phyloP scores from a whole-genome alignment of 2,329 filamentous ascomycete species.

The Diaporthe sp. region DNA sequence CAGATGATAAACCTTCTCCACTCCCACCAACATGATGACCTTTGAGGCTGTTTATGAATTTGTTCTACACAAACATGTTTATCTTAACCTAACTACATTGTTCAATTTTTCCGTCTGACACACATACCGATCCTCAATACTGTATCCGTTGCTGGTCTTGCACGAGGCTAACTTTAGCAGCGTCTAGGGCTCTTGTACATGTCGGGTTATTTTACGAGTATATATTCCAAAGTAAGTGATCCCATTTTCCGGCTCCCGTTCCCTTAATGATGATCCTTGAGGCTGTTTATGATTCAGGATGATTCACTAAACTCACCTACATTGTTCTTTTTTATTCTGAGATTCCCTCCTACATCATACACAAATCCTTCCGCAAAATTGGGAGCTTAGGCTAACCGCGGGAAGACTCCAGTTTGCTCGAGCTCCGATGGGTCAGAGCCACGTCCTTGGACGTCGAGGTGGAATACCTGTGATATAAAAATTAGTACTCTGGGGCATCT shows the following conservation, averaged over 20 bases:
- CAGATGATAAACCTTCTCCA: not conserved
- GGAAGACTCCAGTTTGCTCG: not conserved
- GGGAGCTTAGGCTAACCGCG: not conserved
- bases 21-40: slow-evolving; percentile 48
- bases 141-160: slow-evolving; percentile 41
- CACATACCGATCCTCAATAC: slow-evolving; percentile 37
- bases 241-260: not conserved
- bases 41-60: slow-evolving; percentile 56
- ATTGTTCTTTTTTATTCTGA: slow-evolving; percentile 38
- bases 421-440: not conserved
- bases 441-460: not conserved
- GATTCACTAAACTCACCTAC: slow-evolving; percentile 54
- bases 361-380: not conserved
- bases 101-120: slow-evolving; percentile 34
- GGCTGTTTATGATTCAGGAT: slow-evolving; percentile 62
- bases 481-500: not conserved
- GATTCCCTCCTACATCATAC: not conserved
- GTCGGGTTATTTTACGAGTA: too few relatives aligned
- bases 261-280: slow-evolving; percentile 58
- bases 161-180: slow-evolving; percentile 11
- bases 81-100: slow-evolving; percentile 38
- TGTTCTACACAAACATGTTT: slow-evolving; percentile 51
- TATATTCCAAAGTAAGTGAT: not conserved
- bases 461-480: too few relatives aligned
- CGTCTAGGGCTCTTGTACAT: not conserved